These are phyloP conservation scores for Furcasterigmium furcatum DNA, from an alignment of 2,329 filamentous ascomycete genomes.

Conservation along the genomic window DNA sequence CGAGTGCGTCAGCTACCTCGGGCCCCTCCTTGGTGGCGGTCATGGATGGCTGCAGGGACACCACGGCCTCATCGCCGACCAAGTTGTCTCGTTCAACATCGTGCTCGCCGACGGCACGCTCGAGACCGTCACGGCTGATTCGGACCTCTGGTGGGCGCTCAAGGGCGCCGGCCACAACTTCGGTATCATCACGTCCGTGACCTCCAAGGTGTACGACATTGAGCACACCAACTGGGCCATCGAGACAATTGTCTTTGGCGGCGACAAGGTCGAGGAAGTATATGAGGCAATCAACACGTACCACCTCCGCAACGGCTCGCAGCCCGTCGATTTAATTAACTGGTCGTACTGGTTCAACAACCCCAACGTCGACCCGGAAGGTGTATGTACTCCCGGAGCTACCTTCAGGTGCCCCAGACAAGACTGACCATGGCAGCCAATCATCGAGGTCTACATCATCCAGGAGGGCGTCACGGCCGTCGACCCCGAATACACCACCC, in stretches of 20 bases:
- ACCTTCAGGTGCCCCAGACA: neutral
- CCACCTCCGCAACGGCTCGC: constrained; percentile 36
- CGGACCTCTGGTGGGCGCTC: constrained; percentile 57
- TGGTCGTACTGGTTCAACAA: constrained; percentile 46
- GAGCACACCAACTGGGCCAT: constrained; percentile 34
- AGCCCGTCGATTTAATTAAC: constrained; percentile 41
- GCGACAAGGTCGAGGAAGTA: constrained; percentile 45
- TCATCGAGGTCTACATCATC: constrained; percentile 37
- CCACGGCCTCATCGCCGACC: constrained; percentile 50
- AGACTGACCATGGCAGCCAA: constrained; percentile 21
- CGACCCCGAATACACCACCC: constrained; percentile 33
- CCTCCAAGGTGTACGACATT: constrained; percentile 44
- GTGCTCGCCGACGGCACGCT: constrained; percentile 46
- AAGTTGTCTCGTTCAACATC: constrained; percentile 47
- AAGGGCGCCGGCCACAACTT: constrained; percentile 58
- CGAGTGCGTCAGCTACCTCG: constrained; percentile 46
- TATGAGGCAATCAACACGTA: constrained; percentile 43
- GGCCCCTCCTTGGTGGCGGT: constrained; percentile 54
- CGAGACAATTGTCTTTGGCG: constrained; percentile 40
- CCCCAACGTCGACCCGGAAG: constrained; percentile 33
- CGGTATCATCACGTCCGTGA: constrained; percentile 50
- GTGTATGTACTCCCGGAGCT: constrained; percentile 20
- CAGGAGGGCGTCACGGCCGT: constrained; percentile 38
- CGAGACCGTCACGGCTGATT: constrained; percentile 30
- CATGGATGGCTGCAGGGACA: constrained; percentile 52